These are phyloP conservation scores for Pseudoneurospora amorphoporcata DNA, from an alignment of 495 filamentous ascomycete genomes.

Conservation along the genomic window DNA sequence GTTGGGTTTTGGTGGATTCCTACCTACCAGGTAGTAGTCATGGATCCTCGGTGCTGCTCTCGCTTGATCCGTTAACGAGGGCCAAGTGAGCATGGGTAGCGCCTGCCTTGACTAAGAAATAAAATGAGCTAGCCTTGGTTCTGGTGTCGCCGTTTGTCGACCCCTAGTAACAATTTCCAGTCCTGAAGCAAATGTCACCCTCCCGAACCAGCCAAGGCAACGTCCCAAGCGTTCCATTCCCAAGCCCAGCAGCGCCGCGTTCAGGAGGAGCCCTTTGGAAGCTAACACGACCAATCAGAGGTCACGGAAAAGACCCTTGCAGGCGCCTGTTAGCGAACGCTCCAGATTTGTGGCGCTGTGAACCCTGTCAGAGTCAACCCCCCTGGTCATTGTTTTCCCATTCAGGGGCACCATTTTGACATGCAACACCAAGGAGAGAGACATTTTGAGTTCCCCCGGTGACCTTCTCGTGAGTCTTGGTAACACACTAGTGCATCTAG, in stretches of 20 bases:
- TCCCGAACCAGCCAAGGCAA: neutral
- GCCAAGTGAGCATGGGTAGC: neutral
- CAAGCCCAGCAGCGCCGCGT: neutral
- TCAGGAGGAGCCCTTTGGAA: neutral
- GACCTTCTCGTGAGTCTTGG: neutral
- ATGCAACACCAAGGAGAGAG: neutral
- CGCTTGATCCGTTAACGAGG: neutral
- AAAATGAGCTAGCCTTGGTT: neutral
- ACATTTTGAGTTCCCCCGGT: neutral
- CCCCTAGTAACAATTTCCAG: neutral
- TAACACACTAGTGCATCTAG: neutral
- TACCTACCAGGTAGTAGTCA: too few relatives aligned
- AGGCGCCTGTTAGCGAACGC: neutral
- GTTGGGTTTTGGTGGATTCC: neutral
- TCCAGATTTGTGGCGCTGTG: constrained; percentile 8
- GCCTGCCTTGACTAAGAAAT: neutral
- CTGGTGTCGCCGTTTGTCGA: neutral
- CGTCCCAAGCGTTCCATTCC: neutral
- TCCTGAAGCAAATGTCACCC: neutral
- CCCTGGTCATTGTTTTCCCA: neutral
- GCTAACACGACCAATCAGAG: neutral
- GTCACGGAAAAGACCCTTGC: neutral
- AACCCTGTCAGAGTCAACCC: neutral
- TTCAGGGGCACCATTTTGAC: neutral
- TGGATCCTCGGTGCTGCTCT: neutral